Evolutionary conservation across 768 basidiomycete genomes (phyloP).

Genomic region (Cystobasidium ongulense): DNA sequence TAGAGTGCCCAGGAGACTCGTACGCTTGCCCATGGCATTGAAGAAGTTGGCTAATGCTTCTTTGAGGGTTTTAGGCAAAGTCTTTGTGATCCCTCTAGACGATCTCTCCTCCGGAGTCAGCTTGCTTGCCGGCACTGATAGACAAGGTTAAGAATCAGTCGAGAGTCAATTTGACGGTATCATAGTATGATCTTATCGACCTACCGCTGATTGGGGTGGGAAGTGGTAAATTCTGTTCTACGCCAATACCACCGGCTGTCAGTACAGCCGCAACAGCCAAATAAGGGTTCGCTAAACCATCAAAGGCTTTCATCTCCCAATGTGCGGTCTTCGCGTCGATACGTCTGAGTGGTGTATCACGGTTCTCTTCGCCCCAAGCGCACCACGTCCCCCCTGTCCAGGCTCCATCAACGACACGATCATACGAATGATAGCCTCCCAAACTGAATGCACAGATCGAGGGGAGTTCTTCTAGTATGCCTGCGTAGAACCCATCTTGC

Average conservation of each 20-base stretch:
- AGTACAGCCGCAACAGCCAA: conserved; percentile 5
- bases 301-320: conserved; percentile 9
- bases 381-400: background rate
- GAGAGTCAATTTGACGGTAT: background rate
- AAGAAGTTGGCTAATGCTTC: conserved; percentile 3
- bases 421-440: background rate
- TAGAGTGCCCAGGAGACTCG: background rate
- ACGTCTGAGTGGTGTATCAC: background rate
- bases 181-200: background rate
- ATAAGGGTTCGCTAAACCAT: conserved; percentile 6
- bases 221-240: background rate
- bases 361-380: conserved; percentile 3
- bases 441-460: background rate
- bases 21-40: background rate
- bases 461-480: conserved; percentile 6
- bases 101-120: background rate
- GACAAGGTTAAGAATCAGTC: background rate
- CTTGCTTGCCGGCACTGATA: background rate
- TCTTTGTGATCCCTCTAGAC: background rate
- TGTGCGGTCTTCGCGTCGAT: background rate
- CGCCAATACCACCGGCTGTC: conserved; percentile 1
- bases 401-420: background rate
- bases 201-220: background rate
- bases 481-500: background rate
- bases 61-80: background rate